phyloP scores from a whole-genome alignment of 257 asterid species.

The Capsicum pubescens region DNA sequence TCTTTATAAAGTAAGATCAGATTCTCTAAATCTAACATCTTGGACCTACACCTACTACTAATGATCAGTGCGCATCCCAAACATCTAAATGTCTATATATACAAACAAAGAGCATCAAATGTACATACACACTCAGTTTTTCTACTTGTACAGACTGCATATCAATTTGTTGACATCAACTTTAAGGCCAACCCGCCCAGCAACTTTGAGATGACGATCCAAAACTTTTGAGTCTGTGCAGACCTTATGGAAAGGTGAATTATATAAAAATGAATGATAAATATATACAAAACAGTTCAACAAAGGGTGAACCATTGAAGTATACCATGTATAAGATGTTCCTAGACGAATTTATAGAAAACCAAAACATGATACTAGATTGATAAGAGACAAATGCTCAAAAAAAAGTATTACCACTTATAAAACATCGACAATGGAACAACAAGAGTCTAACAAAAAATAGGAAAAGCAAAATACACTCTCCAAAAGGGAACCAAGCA shows the following conservation, averaged over 20 bases:
- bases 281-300: neutral
- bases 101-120: neutral
- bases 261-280: neutral
- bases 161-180: conserved; percentile 88
- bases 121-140: conserved; percentile 44
- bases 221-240: conserved; percentile 95
- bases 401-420: neutral
- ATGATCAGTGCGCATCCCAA: conserved; percentile 22
- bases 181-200: conserved; percentile 92
- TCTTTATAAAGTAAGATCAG: neutral
- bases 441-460: neutral
- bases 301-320: neutral
- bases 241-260: conserved; percentile 27
- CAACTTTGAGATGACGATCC: conserved; percentile 97
- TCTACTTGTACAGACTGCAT: conserved; percentile 98
- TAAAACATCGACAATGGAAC: no score
- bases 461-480: conserved; percentile 34
- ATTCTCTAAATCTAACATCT: conserved; percentile 16
- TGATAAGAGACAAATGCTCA: conserved; percentile 17
- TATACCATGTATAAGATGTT: neutral
- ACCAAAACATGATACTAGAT: neutral
- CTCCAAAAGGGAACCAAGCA: conserved; percentile 14
- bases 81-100: neutral
- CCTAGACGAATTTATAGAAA: neutral
- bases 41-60: conserved; percentile 14